These are phyloP conservation scores for Hymenoscyphus fructigenus DNA, from an alignment of 2,329 filamentous ascomycete genomes.

Conservation along the genomic window DNA sequence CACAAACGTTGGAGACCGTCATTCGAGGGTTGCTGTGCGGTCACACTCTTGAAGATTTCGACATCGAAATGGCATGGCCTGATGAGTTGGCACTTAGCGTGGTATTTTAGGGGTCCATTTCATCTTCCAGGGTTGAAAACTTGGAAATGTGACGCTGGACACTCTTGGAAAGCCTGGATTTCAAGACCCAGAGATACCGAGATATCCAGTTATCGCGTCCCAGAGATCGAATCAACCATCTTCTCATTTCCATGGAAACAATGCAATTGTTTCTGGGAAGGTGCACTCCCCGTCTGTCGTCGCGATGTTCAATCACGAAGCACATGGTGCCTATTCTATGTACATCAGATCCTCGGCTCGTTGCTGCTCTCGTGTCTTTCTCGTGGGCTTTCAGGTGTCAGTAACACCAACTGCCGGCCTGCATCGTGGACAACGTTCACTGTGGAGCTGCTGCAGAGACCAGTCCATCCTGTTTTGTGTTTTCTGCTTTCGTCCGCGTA, in stretches of 20 bases:
- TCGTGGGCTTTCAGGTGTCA: neutral
- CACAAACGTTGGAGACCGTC: neutral
- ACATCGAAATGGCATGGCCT: neutral
- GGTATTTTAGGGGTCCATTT: neutral
- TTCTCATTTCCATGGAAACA: neutral
- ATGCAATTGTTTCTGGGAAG: neutral
- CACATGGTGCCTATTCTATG: neutral
- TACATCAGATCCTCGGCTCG: neutral
- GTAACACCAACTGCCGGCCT: neutral
- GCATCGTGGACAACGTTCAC: neutral
- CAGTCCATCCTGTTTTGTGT: neutral
- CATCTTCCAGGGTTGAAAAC: neutral
- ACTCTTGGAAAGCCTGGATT: too few species aligned
- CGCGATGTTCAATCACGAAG: neutral
- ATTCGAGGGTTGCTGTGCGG: neutral
- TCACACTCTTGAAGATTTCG: neutral
- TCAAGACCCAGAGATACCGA: too few species aligned
- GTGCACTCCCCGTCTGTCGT: neutral
- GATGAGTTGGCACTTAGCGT: slow-evolving; percentile 2
- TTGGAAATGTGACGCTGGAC: neutral
- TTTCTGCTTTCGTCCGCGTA: neutral
- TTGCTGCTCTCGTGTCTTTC: neutral
- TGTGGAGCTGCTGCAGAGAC: neutral
- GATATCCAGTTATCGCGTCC: too few species aligned
- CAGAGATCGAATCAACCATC: neutral